Evolutionary conservation across 2,329 filamentous ascomycete genomes (phyloP), one percentile per base, ranked within the genome.

Genomic region (Phialophora macrospora): DNA sequence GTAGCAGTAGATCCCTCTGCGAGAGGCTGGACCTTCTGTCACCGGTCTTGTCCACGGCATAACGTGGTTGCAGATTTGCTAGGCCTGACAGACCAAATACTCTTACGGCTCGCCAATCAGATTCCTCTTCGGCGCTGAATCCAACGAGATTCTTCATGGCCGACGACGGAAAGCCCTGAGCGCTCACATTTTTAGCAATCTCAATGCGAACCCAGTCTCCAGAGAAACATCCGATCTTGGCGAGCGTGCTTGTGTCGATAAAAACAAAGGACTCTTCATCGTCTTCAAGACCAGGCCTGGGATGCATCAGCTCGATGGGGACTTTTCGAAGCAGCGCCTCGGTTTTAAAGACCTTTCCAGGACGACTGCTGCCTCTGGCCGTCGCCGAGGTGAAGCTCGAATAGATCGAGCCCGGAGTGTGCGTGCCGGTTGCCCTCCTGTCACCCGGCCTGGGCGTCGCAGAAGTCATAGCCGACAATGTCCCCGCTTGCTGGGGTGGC

Each of bases 181-280:
- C 73, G 67, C 78, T 75, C 88, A 90, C 68, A 86, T 88, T 24
- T 70, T 90, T 85, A 0, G 91, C 85, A 5, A 87, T 84, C 78
- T 97, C 92, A 11, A 97, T 83, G 24, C 90, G 88, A 11, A 97
- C 92, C 95, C 95, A 99, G 75, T 99, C 95, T 32, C 95, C 95
- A 0, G 94, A 98, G 75, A 99, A 99, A 77, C 94, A 98, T 17
- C 94, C 93, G 61, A 99, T 90, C 72, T 93, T 93, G 14, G 92
- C 90, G 22, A 99, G 79, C 1, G 92, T 91, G 64, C 87, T 89
- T 7, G 96, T 90, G 72, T 97, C 93, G 4, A 99, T 93, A 73
- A 94, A 99, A 1, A 98, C 85, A 55, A 95, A 88, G 1, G 92
- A 89, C 72, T 90, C 87, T 72, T 96, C 90, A 70, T 97, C 93